These are phyloP conservation scores for Spatholobus suberectus DNA, from an alignment of 306 rosid genomes.

Conservation along the genomic window DNA sequence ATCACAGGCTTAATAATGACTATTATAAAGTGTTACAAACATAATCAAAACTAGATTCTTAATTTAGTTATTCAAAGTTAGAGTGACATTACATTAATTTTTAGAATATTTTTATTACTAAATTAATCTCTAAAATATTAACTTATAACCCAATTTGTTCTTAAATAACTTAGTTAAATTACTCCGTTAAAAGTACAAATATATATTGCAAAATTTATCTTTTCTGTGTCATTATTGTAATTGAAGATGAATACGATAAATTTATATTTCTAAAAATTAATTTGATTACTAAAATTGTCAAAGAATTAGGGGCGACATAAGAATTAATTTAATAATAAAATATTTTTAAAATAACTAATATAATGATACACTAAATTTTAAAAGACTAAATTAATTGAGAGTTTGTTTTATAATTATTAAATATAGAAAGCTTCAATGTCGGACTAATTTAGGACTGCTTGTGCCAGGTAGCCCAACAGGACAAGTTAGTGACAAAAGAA, in stretches of 20 bases:
- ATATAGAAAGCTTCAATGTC: neutral
- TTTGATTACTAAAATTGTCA: neutral
- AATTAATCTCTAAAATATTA: too few relatives aligned
- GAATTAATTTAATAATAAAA: neutral
- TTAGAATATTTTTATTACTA: neutral
- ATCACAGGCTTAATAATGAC: conserved; percentile 26
- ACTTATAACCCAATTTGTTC: neutral
- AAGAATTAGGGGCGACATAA: neutral
- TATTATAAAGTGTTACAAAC: neutral
- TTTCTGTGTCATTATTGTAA: neutral
- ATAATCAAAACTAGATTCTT: neutral
- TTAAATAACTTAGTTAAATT: neutral
- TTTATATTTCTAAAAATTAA: neutral
- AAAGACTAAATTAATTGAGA: neutral
- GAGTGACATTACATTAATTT: neutral
- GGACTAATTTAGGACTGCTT: neutral
- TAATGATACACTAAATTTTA: neutral
- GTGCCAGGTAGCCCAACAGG: neutral
- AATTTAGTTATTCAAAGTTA: neutral
- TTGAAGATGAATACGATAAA: neutral
- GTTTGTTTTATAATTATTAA: neutral
- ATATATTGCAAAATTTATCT: neutral
- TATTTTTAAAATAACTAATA: neutral
- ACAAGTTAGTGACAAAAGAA: neutral
- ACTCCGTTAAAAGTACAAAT: neutral